Conservation (phyloP, 768 basidiomycete species). For the Coprinopsis marcescibilis region DNA sequence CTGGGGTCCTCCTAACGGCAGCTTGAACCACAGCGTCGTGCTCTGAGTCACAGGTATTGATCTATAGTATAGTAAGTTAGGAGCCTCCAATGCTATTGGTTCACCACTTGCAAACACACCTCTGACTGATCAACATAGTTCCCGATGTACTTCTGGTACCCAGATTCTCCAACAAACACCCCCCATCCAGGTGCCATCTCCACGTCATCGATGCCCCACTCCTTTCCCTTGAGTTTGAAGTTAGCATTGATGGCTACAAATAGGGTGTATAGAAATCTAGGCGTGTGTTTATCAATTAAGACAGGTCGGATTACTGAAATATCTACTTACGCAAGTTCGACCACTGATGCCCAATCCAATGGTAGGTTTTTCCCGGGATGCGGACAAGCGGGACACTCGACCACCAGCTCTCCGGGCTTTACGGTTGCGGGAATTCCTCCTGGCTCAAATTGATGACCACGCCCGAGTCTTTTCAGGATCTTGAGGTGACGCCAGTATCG, state of each 20-base stretch:
- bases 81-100: conserved; percentile 7
- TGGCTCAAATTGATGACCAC: conserved; percentile 21
- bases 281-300: not conserved
- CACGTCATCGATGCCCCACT: not conserved
- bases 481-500: conserved; percentile 20
- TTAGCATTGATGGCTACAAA: conserved; percentile 5
- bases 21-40: conserved; percentile 22
- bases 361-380: too few relatives aligned
- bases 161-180: not conserved
- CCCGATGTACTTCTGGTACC: not conserved
- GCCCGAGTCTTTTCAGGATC: conserved; percentile 20
- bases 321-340: not conserved
- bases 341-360: conserved; percentile 17
- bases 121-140: not conserved
- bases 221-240: conserved; percentile 5
- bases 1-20: conserved; percentile 19
- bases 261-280: conserved; percentile 16
- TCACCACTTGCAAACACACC: conserved; percentile 1
- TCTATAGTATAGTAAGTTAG: not conserved
- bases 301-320: not conserved
- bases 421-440: conserved; percentile 16
- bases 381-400: conserved; percentile 31
- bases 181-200: conserved; percentile 1
- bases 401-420: conserved; percentile 19
- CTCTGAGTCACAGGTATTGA: conserved; percentile 13